Percentiles rank a stretch among this genome's conserved stretches.
phyloP scores from a whole-genome alignment of 768 basidiomycete genomes.

The Agaricus bisporus region DNA sequence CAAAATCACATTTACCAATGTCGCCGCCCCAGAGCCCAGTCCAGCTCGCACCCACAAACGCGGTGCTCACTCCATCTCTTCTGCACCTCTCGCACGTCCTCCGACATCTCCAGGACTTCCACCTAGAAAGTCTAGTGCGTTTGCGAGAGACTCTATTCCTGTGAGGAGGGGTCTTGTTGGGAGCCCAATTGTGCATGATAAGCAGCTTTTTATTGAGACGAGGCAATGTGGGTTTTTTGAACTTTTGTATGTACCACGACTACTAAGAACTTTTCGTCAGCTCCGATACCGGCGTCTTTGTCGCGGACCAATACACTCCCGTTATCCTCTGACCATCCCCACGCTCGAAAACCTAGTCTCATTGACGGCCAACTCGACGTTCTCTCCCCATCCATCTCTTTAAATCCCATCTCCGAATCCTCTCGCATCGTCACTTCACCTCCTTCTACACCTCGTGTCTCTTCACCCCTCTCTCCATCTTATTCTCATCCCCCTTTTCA shows the following conservation, averaged over 20 bases:
- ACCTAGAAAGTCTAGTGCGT: slow-evolving; percentile 10
- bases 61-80: slow-evolving; percentile 75
- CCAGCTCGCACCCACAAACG: slow-evolving; percentile 40
- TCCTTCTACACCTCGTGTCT: slow-evolving; percentile 28
- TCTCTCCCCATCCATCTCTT: slow-evolving; percentile 27
- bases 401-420: slow-evolving; percentile 9
- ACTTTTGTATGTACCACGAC: slow-evolving; percentile 4
- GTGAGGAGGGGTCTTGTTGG: slow-evolving; percentile 52
- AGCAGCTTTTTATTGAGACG: slow-evolving; percentile 20
- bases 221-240: slow-evolving; percentile 16
- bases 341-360: slow-evolving; percentile 71
- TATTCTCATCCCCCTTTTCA: slow-evolving; percentile 18
- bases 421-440: slow-evolving; percentile 26
- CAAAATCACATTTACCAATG: slow-evolving; percentile 84
- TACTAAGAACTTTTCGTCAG: slow-evolving; percentile 14
- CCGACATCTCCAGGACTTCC: slow-evolving; percentile 73
- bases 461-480: slow-evolving; percentile 21
- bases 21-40: slow-evolving; percentile 42
- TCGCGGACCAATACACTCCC: slow-evolving; percentile 46
- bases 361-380: slow-evolving; percentile 43
- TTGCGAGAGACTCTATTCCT: not conserved
- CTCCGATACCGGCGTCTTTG: slow-evolving; percentile 27
- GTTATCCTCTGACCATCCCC: slow-evolving; percentile 59
- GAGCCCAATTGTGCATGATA: slow-evolving; percentile 24
- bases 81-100: slow-evolving; percentile 73